Percentiles rank a stretch among this genome's conserved stretches.
These are phyloP conservation scores for Trifolium subterraneum DNA, from an alignment of 306 rosid genomes.

Conservation along the genomic window DNA sequence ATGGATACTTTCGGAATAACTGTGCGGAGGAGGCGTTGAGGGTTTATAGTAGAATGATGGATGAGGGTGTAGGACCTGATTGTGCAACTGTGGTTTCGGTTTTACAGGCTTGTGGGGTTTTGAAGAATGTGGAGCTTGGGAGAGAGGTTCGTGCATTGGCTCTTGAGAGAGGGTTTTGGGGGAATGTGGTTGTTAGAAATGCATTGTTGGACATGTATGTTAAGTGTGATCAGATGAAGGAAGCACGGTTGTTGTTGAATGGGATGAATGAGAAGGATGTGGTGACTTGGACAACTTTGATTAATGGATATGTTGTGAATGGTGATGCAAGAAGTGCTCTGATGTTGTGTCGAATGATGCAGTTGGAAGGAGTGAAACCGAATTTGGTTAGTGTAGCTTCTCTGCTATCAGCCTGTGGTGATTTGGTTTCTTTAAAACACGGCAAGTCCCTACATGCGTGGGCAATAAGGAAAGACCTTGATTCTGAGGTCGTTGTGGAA, in stretches of 20 bases:
- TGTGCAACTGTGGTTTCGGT: slow-evolving; percentile 77
- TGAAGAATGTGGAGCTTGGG: slow-evolving; percentile 61
- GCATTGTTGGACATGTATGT: slow-evolving; percentile 86
- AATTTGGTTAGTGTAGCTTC: slow-evolving; percentile 70
- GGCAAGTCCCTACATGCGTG: slow-evolving; percentile 80
- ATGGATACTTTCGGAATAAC: slow-evolving; percentile 68
- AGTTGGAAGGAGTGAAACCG: slow-evolving; percentile 66
- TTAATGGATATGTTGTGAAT: slow-evolving; percentile 71
- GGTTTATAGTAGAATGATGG: slow-evolving; percentile 66
- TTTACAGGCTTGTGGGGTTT: slow-evolving; percentile 75
- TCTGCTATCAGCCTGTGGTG: slow-evolving; percentile 74
- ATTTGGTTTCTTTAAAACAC: slow-evolving; percentile 50
- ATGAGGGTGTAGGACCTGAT: slow-evolving; percentile 66
- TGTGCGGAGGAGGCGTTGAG: slow-evolving; percentile 55
- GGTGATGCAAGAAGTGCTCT: slow-evolving; percentile 70
- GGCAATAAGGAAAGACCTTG: slow-evolving; percentile 72
- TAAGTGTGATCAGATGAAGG: slow-evolving; percentile 71
- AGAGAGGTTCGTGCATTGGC: slow-evolving; percentile 60
- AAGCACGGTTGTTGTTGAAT: slow-evolving; percentile 55
- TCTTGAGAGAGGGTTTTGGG: slow-evolving; percentile 61
- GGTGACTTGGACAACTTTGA: slow-evolving; percentile 87
- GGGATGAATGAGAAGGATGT: slow-evolving; percentile 68
- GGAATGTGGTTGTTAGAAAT: slow-evolving; percentile 56
- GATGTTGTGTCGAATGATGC: slow-evolving; percentile 68
- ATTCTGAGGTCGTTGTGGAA: slow-evolving; percentile 73